Base-by-base conservation (phyloP, 306 rosid species). In the Dalbergia cochinchinensis region DNA sequence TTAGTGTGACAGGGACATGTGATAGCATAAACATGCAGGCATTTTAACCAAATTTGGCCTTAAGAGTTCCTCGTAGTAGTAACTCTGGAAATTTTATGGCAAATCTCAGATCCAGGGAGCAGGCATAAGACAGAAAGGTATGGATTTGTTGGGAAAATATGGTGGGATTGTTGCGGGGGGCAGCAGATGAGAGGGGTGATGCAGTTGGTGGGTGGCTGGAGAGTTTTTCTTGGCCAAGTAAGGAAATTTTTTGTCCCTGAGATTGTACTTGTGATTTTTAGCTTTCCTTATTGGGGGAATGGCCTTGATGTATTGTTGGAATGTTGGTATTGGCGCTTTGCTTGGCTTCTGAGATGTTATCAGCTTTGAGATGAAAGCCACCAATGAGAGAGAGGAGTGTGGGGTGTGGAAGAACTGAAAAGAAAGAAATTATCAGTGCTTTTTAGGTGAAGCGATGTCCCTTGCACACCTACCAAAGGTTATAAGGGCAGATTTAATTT, bases 1-100 rank as follows among this genome's bases (percentile, higher is more conserved):
- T 75, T 83, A 77, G 42, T 73, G 42, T n/a, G 86, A 77, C 80
- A 58, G 71, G 74, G 80, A 76, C 82, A 66, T 60, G 5, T 42
- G 71, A 8, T 12, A 69, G 53, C 50, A 19, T 42, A 77, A 16
- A 78, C 51, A 54, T 71, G 87, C 73, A 82, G 80, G 76, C 62
- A 77, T 77, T 83, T 87, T 42, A 76, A 84, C 88, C 81, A 82
- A 87, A 85, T 86, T 85, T 85, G 74, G 91, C 37, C 34, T 77
- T 10, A 4, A 45, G 60, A 81, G 80, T 82, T 81, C 74, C 85
- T 78, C 73, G 59, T 47, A 1, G 34, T 47, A 10, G 31, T 26
- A 26, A 4, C 16, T 11, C 64, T 77, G 19, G 58, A 66, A 74
- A 77, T 62, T 16, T 45, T n/a, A 5, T 8, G 33, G 50, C 34